A percentile compares a stretch with the other conserved stretches of the same genome.
Conservation (phyloP, 1,284 basidiomycete species). For the Ceratobasidium sp. region DNA sequence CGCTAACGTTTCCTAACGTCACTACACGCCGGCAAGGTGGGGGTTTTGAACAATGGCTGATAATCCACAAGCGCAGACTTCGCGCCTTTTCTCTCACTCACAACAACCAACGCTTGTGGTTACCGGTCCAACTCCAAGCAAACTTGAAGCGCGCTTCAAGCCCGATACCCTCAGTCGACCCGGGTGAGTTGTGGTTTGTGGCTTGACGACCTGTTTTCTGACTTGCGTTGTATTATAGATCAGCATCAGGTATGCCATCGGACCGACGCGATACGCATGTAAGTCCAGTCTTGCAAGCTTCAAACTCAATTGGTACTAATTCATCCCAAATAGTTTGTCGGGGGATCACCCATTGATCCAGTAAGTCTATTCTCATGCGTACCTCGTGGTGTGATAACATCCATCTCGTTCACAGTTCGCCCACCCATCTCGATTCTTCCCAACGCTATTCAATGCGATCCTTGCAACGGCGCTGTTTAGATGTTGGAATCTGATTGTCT, state of each 20-base stretch:
- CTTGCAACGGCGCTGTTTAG: slow-evolving; percentile 71
- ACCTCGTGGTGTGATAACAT: not conserved
- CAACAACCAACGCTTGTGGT: slow-evolving; percentile 22
- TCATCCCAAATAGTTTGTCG: slow-evolving; percentile 7
- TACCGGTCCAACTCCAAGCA: not conserved
- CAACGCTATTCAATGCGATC: slow-evolving; percentile 43
- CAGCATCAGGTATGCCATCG: slow-evolving; percentile 5
- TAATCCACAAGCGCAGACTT: not conserved
- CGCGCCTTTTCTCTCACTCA: not conserved
- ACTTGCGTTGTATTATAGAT: not conserved
- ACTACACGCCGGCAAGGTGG: slow-evolving; percentile 1
- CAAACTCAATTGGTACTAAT: not conserved
- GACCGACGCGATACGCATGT: slow-evolving; percentile 8
- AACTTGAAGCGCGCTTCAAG: not conserved
- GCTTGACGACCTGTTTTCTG: not conserved
- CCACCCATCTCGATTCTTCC: slow-evolving; percentile 33
- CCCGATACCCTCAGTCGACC: slow-evolving; percentile 1
- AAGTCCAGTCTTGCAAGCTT: not conserved
- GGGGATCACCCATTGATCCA: slow-evolving; percentile 23
- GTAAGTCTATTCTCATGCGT: not conserved
- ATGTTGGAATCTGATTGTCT: slow-evolving; percentile 73
- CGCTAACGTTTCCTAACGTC: slow-evolving; percentile 27
- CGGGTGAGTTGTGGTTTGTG: not conserved
- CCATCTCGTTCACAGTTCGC: slow-evolving; percentile 27
- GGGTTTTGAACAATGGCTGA: slow-evolving; percentile 8